Base-by-base conservation (phyloP, 2,329 filamentous ascomycete genomes). In the Arachnomyces sp. region DNA sequence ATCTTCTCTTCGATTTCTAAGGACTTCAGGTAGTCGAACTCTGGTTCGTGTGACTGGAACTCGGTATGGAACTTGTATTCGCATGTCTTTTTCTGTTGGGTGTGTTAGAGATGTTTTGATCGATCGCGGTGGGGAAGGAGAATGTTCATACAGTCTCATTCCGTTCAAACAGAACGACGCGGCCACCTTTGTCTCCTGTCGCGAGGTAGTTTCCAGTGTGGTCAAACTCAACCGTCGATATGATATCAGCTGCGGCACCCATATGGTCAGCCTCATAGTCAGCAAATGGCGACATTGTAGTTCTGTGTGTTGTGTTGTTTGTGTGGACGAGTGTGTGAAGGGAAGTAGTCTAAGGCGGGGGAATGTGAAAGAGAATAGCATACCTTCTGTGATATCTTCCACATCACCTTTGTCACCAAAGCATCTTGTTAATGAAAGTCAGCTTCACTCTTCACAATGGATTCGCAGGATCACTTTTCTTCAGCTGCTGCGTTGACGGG, bases 41-140 rank as follows among this genome's bases (percentile, higher is more conserved):
- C 92, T 48, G 92, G 92, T 64, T 98, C 92, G 71, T 98, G 92
- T 55, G 92, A 98, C 72, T 98, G 92, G 58, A 98, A 98, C 63
- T 98, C 92, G 64, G 92, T 98, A 67, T 98, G 92, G 66, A 98
- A 98, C 67, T 96, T 98, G 76, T 98, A 98, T 68, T 98, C 92
- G 78, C 92, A 98, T 37, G 92, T 96, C 79, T 96, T 98, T 81
- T 98, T 96, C 89, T 95, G 59, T 46, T 31, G 36, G 32, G 29
- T 33, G 34, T 36, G 54, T 72, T 55, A 71, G 65, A 43, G 39
- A 34, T 14, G 18, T 34, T 17, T 20, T 14, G 25, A 30, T n/a
- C 14, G 17, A 9, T 42, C 20, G 8, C n/a, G n/a, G n/a, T n/a
- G 32, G 25, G 36, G 44, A 34, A 36, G 40, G 28, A 36, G 32